These are phyloP conservation scores for Fusarium longipes DNA, from an alignment of 2,329 filamentous ascomycete species.

Conservation along the genomic window DNA sequence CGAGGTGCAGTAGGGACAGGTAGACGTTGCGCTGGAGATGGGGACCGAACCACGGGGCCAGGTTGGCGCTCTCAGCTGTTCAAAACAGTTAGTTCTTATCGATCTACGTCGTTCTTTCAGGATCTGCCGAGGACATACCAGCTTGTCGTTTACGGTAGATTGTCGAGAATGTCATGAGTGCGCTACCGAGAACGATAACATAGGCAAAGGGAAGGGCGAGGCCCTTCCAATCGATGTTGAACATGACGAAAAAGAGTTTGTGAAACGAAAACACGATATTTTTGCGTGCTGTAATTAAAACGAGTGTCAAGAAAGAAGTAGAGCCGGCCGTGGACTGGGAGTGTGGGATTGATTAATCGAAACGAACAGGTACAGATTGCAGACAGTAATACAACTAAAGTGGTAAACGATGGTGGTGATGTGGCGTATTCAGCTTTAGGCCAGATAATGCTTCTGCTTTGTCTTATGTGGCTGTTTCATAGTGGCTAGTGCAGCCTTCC, in stretches of 20 bases:
- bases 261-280: constrained; percentile 6
- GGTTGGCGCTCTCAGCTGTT: constrained; percentile 79
- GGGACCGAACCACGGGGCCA: constrained; percentile 93
- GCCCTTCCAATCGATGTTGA: constrained; percentile 80
- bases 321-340: constrained; percentile 16
- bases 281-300: constrained; percentile 17
- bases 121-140: constrained; percentile 59
- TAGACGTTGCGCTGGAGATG: constrained; percentile 96
- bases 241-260: constrained; percentile 55
- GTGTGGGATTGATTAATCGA: constrained; percentile 18
- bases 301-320: constrained; percentile 28
- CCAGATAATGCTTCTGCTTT: constrained; percentile 32
- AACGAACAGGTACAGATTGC: constrained; percentile 30
- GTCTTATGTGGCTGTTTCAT: constrained; percentile 13
- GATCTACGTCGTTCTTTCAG: background rate
- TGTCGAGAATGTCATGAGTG: constrained; percentile 89
- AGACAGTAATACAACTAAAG: constrained; percentile 1
- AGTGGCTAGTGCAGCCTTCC: constrained; percentile 17
- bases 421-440: constrained; percentile 40
- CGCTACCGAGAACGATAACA: constrained; percentile 85
- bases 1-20: constrained; percentile 87
- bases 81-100: constrained; percentile 8
- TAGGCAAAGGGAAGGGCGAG: constrained; percentile 91
- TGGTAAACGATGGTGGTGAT: constrained; percentile 22
- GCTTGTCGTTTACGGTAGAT: constrained; percentile 95